phyloP scores from a whole-genome alignment of 768 basidiomycete genomes.

The Clavaria fumosa region DNA sequence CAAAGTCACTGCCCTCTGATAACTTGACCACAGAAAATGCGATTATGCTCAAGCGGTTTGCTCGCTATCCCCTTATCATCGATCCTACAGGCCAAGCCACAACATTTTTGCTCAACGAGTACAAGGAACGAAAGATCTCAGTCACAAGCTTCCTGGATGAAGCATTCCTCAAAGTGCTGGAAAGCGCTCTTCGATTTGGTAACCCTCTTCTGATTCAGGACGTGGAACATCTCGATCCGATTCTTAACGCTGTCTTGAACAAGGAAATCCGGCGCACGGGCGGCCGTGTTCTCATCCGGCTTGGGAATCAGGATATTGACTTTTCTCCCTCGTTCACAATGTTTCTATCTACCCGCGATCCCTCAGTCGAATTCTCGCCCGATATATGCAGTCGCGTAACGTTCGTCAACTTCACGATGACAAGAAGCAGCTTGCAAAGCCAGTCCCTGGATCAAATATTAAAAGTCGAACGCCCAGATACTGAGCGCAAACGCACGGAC shows the following conservation, averaged over 20 bases:
- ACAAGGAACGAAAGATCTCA: constrained; percentile 91
- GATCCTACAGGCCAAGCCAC: constrained; percentile 98
- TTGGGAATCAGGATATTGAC: constrained; percentile 97
- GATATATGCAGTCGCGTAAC: constrained; percentile 97
- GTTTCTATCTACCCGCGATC: constrained; percentile 96
- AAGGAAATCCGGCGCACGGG: constrained; percentile 92
- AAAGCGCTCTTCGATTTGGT: constrained; percentile 97
- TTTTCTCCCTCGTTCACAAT: constrained; percentile 99
- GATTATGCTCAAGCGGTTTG: constrained; percentile 98
- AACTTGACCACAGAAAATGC: constrained; percentile 96
- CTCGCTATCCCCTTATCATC: constrained; percentile 93
- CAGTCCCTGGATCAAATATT: constrained; percentile 96
- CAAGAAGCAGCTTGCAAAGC: constrained; percentile 92
- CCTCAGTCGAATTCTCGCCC: constrained; percentile 93
- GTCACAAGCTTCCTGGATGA: constrained; percentile 98
- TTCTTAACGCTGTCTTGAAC: constrained; percentile 93
- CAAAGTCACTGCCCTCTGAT: constrained; percentile 89
- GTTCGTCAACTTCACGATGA: constrained; percentile 98
- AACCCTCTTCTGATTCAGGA: constrained; percentile 96
- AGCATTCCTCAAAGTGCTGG: constrained; percentile 95
- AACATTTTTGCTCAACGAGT: constrained; percentile 84
- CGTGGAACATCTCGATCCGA: constrained; percentile 94
- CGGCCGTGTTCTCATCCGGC: constrained; percentile 89
- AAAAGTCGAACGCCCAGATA: constrained; percentile 93
- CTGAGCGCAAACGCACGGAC: constrained; percentile 88